Evolutionary conservation across 805 yeast species (phyloP), one percentile per base, ranked within the genome.

Genomic region (Dipodascus geniculatus): DNA sequence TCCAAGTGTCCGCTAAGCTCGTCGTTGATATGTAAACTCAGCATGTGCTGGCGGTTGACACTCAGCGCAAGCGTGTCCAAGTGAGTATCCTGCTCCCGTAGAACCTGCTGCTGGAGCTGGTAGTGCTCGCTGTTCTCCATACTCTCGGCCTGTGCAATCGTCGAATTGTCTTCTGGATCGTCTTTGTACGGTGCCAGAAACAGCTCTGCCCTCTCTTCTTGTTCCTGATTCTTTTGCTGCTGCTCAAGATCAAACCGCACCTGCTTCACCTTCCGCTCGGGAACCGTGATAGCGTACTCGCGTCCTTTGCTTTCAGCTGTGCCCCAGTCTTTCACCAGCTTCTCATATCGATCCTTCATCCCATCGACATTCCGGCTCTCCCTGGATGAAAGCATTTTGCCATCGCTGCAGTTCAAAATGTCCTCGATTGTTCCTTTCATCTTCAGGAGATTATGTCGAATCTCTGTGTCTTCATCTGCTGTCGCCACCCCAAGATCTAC

Each of bases 11-110:
- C 54, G 44, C 59, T 66, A 44, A 72, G 62, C 58, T 72, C 75
- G 22, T 61, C 60, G 53, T 71, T 70, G 42, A 72, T 71, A 38
- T 68, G 67, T 22, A 65, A 58, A 50, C 72, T 66, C 35, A 72
- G 64, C 48, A 63, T 65, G 19, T 68, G 71, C 57, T 69, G 74
- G 11, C 74, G 63, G 9, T 65, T 57, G 3, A 72, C 71, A 23
- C 71, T 66, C 22, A 53, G 50, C 1, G 72, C 60, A 28, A 72
- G 65, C 16, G 61, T 52, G 44, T 67, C 71, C 17, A 72, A 62
- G 17, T 70, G 65, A 31, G 61, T 61, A 55, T 72, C 75, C 55
- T 72, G 75, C 38, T 68, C 66, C n/a, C 58, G 61, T 61, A 70
- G 58, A 22, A 60, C 53, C 50, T 64, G 63, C 51, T 63, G 67